A percentile compares a stretch with the other conserved stretches of the same genome.
These are phyloP conservation scores for Stylosanthes scabra DNA, from an alignment of 331 rosid species.

Conservation along the genomic window DNA sequence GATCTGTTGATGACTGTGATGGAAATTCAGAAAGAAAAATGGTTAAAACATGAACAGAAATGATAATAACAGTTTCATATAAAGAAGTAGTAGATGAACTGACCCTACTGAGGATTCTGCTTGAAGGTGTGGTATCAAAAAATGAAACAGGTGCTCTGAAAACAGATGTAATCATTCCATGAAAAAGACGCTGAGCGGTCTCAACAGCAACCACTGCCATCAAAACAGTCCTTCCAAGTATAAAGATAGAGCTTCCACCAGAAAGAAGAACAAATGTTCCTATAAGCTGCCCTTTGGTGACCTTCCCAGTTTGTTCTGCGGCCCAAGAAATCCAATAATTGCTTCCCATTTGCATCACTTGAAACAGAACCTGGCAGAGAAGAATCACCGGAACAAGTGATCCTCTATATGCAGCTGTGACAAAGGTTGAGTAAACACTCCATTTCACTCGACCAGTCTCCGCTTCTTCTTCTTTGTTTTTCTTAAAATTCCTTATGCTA, in stretches of 20 bases:
- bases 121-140: constrained; percentile 88
- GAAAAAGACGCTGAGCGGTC: constrained; percentile 81
- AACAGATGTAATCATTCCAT: constrained; percentile 75
- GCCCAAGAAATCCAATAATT: constrained; percentile 99
- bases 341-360: constrained; percentile 87
- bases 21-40: constrained; percentile 10
- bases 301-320: constrained; percentile 57
- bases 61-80: not conserved
- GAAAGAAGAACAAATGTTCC: constrained; percentile 69
- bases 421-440: constrained; percentile 85
- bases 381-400: constrained; percentile 85
- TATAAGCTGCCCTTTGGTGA: constrained; percentile 54
- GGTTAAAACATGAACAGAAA: not conserved
- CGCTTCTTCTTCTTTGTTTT: constrained; percentile 68
- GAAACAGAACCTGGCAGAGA: constrained; percentile 84
- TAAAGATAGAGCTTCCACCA: constrained; percentile 86
- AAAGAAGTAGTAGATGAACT: constrained; percentile 28
- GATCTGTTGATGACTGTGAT: constrained; percentile 89
- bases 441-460: constrained; percentile 88
- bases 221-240: constrained; percentile 84
- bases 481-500: constrained; percentile 45
- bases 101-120: constrained; percentile 87
- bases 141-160: constrained; percentile 87
- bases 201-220: constrained; percentile 76
- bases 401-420: constrained; percentile 78